Percentiles rank a stretch among this genome's conserved stretches.
Evolutionary conservation across 1,284 basidiomycete genomes (phyloP).

Genomic region (Golubevia sp.): DNA sequence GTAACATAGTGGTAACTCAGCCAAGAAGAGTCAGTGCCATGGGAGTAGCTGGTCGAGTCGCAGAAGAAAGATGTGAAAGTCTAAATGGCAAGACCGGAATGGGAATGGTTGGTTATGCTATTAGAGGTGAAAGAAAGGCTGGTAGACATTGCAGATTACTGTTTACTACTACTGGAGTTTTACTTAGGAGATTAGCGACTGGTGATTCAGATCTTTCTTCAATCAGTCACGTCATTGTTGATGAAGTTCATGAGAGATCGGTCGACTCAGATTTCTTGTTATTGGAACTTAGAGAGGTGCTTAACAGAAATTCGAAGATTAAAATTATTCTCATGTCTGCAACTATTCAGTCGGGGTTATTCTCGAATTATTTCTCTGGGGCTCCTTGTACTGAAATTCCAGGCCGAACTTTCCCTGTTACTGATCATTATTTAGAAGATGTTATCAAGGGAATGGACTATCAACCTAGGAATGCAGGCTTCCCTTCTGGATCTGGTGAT

Average conservation of each 20-base stretch:
- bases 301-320: constrained; percentile 73
- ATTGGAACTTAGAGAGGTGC: constrained; percentile 78
- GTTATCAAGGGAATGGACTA: constrained; percentile 65
- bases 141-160: constrained; percentile 68
- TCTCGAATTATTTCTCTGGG: constrained; percentile 77
- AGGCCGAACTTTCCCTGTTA: constrained; percentile 64
- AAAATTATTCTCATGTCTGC: constrained; percentile 71
- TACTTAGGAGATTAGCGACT: constrained; percentile 76
- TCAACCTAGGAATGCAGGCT: background rate
- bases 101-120: constrained; percentile 83
- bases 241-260: constrained; percentile 91
- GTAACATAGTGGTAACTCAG: constrained; percentile 85
- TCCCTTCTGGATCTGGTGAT: constrained; percentile 13
- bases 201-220: constrained; percentile 73
- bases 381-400: constrained; percentile 84
- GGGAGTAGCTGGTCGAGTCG: constrained; percentile 85
- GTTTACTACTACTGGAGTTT: constrained; percentile 91
- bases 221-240: constrained; percentile 85
- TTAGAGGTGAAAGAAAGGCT: constrained; percentile 83
- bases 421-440: constrained; percentile 77
- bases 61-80: constrained; percentile 80
- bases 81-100: constrained; percentile 61
- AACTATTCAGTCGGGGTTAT: constrained; percentile 74
- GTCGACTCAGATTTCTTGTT: constrained; percentile 88
- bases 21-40: constrained; percentile 87